A percentile compares a stretch with the other conserved stretches of the same genome.
Conservation (phyloP, 768 basidiomycete species). For the Mycena amicta region DNA sequence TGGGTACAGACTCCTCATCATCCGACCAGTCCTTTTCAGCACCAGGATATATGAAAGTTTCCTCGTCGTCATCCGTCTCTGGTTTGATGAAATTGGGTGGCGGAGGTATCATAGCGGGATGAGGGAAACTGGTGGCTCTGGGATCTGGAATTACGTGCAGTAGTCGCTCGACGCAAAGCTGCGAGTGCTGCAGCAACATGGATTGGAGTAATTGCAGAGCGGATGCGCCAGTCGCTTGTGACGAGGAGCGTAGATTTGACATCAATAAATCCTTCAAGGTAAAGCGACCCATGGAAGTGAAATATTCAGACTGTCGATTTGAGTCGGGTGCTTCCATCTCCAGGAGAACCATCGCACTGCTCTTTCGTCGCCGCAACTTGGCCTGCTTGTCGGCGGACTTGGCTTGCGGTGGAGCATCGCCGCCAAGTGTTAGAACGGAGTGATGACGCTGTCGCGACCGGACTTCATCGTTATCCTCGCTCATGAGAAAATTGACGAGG, state of each 20-base stretch:
- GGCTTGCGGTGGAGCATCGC: conserved; percentile 36
- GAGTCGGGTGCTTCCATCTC: conserved; percentile 82
- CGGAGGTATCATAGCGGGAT: conserved; percentile 46
- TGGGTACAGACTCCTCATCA: conserved; percentile 19
- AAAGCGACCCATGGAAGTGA: conserved; percentile 85
- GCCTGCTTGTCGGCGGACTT: conserved; percentile 41
- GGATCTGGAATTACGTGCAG: conserved; percentile 71
- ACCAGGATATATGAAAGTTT: conserved; percentile 47
- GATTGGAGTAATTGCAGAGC: conserved; percentile 83
- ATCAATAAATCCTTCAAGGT: conserved; percentile 88
- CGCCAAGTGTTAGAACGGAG: conserved; percentile 48
- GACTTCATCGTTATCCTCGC: conserved; percentile 78
- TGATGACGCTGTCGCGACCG: conserved; percentile 43
- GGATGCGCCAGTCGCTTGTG: conserved; percentile 66
- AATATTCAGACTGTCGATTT: conserved; percentile 74
- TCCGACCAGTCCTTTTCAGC: conserved; percentile 26
- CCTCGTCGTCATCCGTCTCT: conserved; percentile 46
- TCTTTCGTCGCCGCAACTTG: conserved; percentile 68
- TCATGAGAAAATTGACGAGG: conserved; percentile 78
- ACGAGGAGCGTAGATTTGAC: conserved; percentile 72
- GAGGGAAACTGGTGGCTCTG: conserved; percentile 73
- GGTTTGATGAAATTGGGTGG: conserved; percentile 24
- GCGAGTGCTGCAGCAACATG: conserved; percentile 71
- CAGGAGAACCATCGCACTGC: conserved; percentile 88
- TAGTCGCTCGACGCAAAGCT: conserved; percentile 63